phyloP scores from a whole-genome alignment of 352 stramenopile genomes.

The Paralagenidium karlingii region DNA sequence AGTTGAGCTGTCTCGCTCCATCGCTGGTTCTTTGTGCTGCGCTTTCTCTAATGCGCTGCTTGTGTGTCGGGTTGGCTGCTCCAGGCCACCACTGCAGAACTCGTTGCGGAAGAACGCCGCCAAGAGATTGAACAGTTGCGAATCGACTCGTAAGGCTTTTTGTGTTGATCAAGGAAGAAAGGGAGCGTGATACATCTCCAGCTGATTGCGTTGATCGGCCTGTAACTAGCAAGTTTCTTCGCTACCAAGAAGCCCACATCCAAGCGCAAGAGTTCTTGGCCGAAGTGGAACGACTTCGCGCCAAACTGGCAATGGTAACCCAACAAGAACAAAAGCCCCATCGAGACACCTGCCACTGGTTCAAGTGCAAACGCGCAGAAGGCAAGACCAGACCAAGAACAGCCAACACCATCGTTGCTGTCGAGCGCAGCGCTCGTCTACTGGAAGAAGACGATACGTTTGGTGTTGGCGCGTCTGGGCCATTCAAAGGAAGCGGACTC shows the following conservation, averaged over 20 bases:
- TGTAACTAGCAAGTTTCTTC: conserved; percentile 43
- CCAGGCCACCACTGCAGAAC: conserved; percentile 32
- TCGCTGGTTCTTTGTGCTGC: background rate
- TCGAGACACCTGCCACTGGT: conserved; percentile 42
- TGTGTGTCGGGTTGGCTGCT: background rate
- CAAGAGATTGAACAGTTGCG: conserved; percentile 34
- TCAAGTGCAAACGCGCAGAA: background rate
- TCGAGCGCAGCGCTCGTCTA: background rate
- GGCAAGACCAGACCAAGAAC: background rate
- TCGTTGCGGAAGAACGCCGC: conserved; percentile 40
- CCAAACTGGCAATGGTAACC: too few species aligned
- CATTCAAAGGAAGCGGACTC: background rate
- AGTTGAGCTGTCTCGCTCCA: conserved; percentile 7
- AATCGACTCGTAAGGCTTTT: conserved; percentile 27
- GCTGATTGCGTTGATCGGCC: background rate
- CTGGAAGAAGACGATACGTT: conserved; percentile 3
- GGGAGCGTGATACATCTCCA: background rate
- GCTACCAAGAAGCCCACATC: conserved; percentile 43
- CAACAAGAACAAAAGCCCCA: background rate
- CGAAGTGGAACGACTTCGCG: conserved; percentile 36
- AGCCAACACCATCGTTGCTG: background rate
- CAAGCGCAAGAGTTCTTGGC: conserved; percentile 42
- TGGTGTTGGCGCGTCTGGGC: conserved; percentile 2
- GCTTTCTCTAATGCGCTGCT: background rate
- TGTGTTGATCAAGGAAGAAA: background rate